Percentiles rank a stretch among this genome's conserved stretches.
phyloP scores from a whole-genome alignment of 257 asterid species.

The Leonotis leonurus region DNA sequence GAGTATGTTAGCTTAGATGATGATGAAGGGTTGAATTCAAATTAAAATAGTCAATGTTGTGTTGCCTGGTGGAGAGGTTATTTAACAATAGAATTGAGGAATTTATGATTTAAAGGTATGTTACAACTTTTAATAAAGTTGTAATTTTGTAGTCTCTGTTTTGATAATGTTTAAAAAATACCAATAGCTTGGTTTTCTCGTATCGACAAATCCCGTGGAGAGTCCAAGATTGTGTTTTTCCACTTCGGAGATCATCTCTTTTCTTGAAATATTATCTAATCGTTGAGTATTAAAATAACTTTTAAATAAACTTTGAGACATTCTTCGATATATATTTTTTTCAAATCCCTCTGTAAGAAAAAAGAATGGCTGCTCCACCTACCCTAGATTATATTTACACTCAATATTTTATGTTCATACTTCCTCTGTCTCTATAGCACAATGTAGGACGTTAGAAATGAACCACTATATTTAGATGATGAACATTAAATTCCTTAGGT shows the following conservation, averaged over 20 bases:
- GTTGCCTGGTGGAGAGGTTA: neutral
- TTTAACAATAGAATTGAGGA: neutral
- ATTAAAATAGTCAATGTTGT: neutral
- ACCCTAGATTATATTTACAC: neutral
- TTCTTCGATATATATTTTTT: too few relatives aligned
- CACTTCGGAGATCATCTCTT: too few relatives aligned
- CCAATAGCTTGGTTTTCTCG: too few relatives aligned
- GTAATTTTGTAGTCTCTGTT: too few relatives aligned
- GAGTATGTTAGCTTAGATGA: neutral
- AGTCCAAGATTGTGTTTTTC: too few relatives aligned
- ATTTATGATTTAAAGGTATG: neutral
- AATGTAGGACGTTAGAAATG: neutral
- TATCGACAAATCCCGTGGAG: too few relatives aligned
- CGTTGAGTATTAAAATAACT: too few relatives aligned
- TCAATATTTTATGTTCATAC: neutral
- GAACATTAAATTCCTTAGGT: slow-evolving; percentile 3
- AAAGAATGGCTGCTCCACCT: neutral
- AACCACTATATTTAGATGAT: neutral
- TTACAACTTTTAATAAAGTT: too few relatives aligned
- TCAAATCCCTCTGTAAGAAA: too few relatives aligned
- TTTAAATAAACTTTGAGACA: too few relatives aligned
- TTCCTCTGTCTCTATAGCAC: neutral
- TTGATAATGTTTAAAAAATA: too few relatives aligned
- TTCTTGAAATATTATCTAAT: too few relatives aligned
- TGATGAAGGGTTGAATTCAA: neutral